These are phyloP conservation scores for Ilyonectria sp. DNA, from an alignment of 2,329 filamentous ascomycete genomes.

Conservation along the genomic window DNA sequence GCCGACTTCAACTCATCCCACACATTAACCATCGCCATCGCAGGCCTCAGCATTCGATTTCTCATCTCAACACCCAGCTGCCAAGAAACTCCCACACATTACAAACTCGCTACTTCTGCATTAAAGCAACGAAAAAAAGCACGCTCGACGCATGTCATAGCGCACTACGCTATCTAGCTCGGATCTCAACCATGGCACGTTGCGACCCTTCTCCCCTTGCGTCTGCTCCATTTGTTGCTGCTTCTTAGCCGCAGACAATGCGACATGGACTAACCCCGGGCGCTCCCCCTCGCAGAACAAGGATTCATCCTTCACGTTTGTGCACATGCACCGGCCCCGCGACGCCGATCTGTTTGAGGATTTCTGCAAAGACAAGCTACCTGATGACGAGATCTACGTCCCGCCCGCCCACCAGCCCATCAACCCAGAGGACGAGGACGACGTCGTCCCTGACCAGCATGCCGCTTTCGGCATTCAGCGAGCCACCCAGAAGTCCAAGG, in stretches of 20 bases:
- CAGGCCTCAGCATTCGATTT: not conserved
- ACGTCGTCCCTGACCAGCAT: constrained; percentile 90
- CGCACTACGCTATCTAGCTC: not conserved
- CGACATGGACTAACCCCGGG: not conserved
- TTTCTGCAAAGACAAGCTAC: constrained; percentile 79
- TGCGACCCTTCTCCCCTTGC: not conserved
- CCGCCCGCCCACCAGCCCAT: constrained; percentile 83
- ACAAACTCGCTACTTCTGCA: not conserved
- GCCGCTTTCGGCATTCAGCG: constrained; percentile 89
- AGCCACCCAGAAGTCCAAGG: constrained; percentile 79
- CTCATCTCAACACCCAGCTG: not conserved
- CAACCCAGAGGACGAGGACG: constrained; percentile 91
- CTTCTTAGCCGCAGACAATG: not conserved
- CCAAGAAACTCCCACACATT: not conserved
- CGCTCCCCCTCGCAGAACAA: constrained; percentile 68
- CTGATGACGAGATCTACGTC: constrained; percentile 88
- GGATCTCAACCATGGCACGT: constrained; percentile 29
- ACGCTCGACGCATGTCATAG: not conserved
- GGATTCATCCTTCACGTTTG: constrained; percentile 81
- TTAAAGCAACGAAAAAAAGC: not conserved
- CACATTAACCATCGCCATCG: not conserved
- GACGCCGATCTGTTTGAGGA: constrained; percentile 86
- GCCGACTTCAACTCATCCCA: constrained; percentile 6
- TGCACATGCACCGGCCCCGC: constrained; percentile 81
- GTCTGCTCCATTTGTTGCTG: not conserved